These are phyloP conservation scores for Vicia sativa DNA, from an alignment of 306 rosid species.

Conservation along the genomic window DNA sequence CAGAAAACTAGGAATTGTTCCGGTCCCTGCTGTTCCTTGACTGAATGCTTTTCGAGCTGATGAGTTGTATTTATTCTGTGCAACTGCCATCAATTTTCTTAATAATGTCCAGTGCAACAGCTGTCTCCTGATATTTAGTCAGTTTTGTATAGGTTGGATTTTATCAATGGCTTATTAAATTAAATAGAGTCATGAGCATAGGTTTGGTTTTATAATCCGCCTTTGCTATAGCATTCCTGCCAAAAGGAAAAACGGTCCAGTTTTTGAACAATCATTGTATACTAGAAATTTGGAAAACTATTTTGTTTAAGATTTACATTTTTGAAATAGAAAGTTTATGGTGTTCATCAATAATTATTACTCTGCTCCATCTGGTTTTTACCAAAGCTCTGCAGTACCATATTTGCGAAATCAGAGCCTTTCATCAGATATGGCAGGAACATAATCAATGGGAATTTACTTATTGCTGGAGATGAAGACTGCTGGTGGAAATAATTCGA, in stretches of 20 bases:
- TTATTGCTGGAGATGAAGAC: not conserved
- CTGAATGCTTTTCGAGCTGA: slow-evolving; percentile 27
- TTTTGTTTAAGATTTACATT: not conserved
- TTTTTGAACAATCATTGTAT: not conserved
- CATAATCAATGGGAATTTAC: not conserved
- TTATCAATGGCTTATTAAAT: not conserved
- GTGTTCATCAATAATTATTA: not conserved
- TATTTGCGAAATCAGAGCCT: not conserved
- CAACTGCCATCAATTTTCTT: not conserved
- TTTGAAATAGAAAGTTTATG: not conserved
- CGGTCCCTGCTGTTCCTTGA: slow-evolving; percentile 58
- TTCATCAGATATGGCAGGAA: not conserved
- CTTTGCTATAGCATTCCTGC: not conserved
- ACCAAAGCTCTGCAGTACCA: not conserved
- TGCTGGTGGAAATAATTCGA: not conserved
- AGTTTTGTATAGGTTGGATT: slow-evolving; percentile 11
- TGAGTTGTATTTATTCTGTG: not conserved
- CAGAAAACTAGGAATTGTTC: slow-evolving; percentile 75
- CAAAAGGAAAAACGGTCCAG: not conserved
- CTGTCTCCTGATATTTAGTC: slow-evolving; percentile 1
- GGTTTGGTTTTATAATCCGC: not conserved
- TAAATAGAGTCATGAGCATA: not conserved
- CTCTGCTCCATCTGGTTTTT: not conserved
- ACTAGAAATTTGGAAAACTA: not conserved
- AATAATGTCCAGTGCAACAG: not conserved